Percentiles rank a stretch among this genome's conserved stretches.
Evolutionary conservation across 148 eudicot genomes (phyloP).

Genomic region (Rhododendron vialii): DNA sequence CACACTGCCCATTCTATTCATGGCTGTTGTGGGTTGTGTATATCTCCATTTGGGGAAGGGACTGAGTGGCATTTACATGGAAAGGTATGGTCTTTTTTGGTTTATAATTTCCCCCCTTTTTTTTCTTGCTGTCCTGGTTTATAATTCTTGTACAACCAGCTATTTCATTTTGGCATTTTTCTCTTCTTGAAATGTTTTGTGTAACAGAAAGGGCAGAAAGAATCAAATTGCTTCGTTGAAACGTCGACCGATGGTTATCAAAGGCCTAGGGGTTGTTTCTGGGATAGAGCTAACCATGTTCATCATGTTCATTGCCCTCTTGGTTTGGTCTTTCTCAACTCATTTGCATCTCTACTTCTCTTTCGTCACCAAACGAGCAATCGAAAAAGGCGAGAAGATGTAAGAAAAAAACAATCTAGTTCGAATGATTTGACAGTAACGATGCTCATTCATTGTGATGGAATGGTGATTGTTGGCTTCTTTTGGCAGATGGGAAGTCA

Average conservation of each 20-base stretch:
- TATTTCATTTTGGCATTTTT: neutral
- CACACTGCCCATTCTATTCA: slow-evolving; percentile 45
- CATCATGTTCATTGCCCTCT: slow-evolving; percentile 52
- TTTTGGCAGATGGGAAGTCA: slow-evolving; percentile 32
- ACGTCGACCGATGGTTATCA: slow-evolving; percentile 33
- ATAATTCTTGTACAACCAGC: neutral
- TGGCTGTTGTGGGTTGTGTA: slow-evolving; percentile 42
- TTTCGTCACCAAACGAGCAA: slow-evolving; percentile 14
- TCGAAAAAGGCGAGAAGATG: slow-evolving; percentile 33
- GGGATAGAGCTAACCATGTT: slow-evolving; percentile 46
- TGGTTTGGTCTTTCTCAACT: slow-evolving; percentile 35
- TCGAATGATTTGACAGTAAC: no score
- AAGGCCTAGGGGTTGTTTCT: slow-evolving; percentile 61
- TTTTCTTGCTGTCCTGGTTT: neutral
- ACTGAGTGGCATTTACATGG: neutral
- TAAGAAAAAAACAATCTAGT: slow-evolving; percentile 10
- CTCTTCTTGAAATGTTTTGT: neutral
- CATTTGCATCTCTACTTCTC: slow-evolving; percentile 28
- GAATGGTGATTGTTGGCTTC: neutral
- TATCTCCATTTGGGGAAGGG: slow-evolving; percentile 51
- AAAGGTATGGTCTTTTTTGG: slow-evolving; percentile 21
- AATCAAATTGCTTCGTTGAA: slow-evolving; percentile 23
- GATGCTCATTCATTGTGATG: neutral
- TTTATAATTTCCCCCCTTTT: no score
- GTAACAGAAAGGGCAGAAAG: neutral